Evolutionary conservation across 2,329 filamentous ascomycete genomes (phyloP).

Genomic region (Elsinoe perseae): DNA sequence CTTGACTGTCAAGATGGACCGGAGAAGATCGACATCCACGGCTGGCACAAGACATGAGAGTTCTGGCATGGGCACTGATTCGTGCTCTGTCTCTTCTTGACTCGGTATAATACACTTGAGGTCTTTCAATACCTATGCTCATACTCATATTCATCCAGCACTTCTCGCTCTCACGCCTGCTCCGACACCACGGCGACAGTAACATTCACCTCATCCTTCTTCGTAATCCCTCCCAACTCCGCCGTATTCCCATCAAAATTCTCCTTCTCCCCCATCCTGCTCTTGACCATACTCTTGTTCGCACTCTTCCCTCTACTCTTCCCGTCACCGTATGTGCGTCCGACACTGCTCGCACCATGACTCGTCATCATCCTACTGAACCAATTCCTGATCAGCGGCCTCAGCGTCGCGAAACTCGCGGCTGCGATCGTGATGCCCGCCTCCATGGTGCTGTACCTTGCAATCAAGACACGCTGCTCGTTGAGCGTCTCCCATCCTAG

Average conservation of each 20-base stretch:
- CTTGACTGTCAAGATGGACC: neutral
- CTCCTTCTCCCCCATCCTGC: slow-evolving; percentile 6
- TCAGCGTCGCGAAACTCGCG: slow-evolving; percentile 20
- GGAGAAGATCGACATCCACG: neutral
- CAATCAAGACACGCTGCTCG: slow-evolving; percentile 10
- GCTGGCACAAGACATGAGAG: neutral
- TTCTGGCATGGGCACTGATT: neutral
- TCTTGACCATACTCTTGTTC: slow-evolving; percentile 7
- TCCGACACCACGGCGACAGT: slow-evolving; percentile 1
- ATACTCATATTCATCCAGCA: neutral
- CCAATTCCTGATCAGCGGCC: slow-evolving; percentile 20
- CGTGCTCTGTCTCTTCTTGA: neutral
- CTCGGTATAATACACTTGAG: neutral
- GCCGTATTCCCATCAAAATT: neutral
- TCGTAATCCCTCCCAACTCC: neutral
- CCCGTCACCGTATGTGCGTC: neutral
- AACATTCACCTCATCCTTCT: slow-evolving; percentile 11
- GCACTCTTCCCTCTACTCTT: slow-evolving; percentile 2
- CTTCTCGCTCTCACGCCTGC: neutral
- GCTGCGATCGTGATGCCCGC: slow-evolving; percentile 22
- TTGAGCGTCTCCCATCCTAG: slow-evolving; percentile 1
- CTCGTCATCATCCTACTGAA: slow-evolving; percentile 10
- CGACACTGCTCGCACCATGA: slow-evolving; percentile 3
- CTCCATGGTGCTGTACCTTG: slow-evolving; percentile 20
- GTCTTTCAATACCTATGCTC: neutral